Evolutionary conservation across 208 protist genomes (phyloP).

Genomic region (Acanthamoeba sp.): DNA sequence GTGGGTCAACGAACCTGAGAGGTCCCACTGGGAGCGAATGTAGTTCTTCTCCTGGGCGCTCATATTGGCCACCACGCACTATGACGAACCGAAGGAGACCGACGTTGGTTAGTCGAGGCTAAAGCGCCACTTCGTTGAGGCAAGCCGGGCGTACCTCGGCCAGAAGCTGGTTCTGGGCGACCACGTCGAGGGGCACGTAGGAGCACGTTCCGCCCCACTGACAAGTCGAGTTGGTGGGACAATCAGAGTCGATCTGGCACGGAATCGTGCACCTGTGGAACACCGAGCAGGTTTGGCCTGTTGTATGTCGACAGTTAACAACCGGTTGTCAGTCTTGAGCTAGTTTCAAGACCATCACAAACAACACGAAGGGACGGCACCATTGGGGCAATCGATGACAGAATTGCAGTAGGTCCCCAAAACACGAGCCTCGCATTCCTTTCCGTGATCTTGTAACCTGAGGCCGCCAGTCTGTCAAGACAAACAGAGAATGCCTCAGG

Average conservation of each 20-base stretch:
- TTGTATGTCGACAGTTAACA: too few species aligned
- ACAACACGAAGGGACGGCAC: too few species aligned
- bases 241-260: not conserved
- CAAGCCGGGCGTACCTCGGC: not conserved
- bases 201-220: not conserved
- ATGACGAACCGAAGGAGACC: not conserved
- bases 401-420: constrained; percentile 30
- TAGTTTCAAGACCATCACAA: too few species aligned
- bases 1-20: not conserved
- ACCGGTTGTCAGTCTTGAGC: too few species aligned
- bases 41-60: constrained; percentile 7
- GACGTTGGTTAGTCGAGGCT: not conserved
- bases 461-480: not conserved
- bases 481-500: too few species aligned
- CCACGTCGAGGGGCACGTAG: not conserved
- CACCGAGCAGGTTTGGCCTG: not conserved
- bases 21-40: constrained; percentile 15
- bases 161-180: not conserved
- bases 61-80: constrained; percentile 24
- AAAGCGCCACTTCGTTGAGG: too few species aligned
- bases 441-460: not conserved
- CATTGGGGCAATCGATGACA: not conserved
- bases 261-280: constrained; percentile 27
- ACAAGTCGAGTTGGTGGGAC: constrained; percentile 18
- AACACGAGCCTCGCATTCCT: not conserved